Conservation (phyloP, 768 basidiomycete genomes). For the Leucocoprinus birnbaumii region DNA sequence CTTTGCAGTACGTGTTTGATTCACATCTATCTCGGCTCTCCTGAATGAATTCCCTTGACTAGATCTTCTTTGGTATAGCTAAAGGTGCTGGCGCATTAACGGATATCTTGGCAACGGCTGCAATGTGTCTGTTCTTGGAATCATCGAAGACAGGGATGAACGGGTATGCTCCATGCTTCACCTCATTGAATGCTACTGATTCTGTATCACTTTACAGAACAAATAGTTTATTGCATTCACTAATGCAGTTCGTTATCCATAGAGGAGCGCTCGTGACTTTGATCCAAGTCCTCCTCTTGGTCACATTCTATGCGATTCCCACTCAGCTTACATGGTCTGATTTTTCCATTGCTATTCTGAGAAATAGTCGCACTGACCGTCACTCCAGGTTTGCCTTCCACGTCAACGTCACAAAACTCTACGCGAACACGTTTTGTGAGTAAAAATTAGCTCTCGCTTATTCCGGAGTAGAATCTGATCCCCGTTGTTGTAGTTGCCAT, state of each 20-base stretch:
- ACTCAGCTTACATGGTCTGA: constrained; percentile 34
- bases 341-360: not conserved
- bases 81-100: constrained; percentile 42
- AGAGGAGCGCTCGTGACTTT: constrained; percentile 42
- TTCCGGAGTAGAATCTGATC: too few relatives aligned
- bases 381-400: constrained; percentile 42
- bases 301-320: constrained; percentile 38
- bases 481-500: constrained; percentile 32
- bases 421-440: constrained; percentile 50
- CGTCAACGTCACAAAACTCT: constrained; percentile 45
- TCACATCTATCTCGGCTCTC: not conserved
- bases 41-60: not conserved
- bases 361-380: not conserved
- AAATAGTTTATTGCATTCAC: constrained; percentile 32
- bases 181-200: not conserved
- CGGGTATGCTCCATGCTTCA: constrained; percentile 19
- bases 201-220: constrained; percentile 25
- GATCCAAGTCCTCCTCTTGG: constrained; percentile 36
- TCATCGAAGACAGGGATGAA: constrained; percentile 34
- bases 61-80: constrained; percentile 42
- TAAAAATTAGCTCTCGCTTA: too few relatives aligned
- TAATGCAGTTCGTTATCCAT: constrained; percentile 38
- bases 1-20: constrained; percentile 24
- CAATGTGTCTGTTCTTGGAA: constrained; percentile 38
- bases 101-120: constrained; percentile 41